A percentile compares a stretch with the other conserved stretches of the same genome.
Conservation (phyloP, 257 asterid genomes). For the Forsythia viridissima region DNA sequence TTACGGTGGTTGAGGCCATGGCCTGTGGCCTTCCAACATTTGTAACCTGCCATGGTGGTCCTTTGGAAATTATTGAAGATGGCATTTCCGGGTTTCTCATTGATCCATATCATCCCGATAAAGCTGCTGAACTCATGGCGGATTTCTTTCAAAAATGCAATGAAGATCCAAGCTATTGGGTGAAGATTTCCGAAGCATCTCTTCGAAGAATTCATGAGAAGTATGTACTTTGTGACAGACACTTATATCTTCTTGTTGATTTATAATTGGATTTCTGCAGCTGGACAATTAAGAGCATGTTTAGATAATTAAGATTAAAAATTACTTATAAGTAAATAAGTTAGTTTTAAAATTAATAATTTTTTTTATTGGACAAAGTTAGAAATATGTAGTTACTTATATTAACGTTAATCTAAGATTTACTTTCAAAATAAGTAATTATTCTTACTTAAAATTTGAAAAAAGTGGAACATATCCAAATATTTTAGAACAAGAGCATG, state of each 20-base stretch:
- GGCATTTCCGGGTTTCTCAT: constrained; percentile 87
- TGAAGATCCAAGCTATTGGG: constrained; percentile 73
- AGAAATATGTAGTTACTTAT: too few relatives aligned
- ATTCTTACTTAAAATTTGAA: not conserved
- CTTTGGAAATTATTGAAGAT: constrained; percentile 86
- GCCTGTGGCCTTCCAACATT: constrained; percentile 89
- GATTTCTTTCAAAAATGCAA: constrained; percentile 72
- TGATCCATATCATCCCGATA: constrained; percentile 91
- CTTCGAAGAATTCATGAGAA: constrained; percentile 66
- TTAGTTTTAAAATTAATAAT: too few relatives aligned
- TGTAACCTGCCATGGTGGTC: constrained; percentile 96
- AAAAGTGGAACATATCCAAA: not conserved
- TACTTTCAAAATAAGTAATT: not conserved
- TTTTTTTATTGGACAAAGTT: not conserved
- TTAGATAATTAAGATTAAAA: too few relatives aligned
- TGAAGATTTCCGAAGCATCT: constrained; percentile 54
- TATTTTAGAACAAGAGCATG: not conserved
- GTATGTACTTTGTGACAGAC: constrained; percentile 27
- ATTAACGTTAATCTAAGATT: not conserved
- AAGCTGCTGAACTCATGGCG: constrained; percentile 58
- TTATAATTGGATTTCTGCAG: not conserved
- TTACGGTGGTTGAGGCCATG: constrained; percentile 98
- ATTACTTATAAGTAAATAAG: too few relatives aligned
- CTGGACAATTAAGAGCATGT: not conserved
- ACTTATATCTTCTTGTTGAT: not conserved